phyloP scores from a whole-genome alignment of 2,329 filamentous ascomycete genomes.

The Aspergillus quadrilineatus region DNA sequence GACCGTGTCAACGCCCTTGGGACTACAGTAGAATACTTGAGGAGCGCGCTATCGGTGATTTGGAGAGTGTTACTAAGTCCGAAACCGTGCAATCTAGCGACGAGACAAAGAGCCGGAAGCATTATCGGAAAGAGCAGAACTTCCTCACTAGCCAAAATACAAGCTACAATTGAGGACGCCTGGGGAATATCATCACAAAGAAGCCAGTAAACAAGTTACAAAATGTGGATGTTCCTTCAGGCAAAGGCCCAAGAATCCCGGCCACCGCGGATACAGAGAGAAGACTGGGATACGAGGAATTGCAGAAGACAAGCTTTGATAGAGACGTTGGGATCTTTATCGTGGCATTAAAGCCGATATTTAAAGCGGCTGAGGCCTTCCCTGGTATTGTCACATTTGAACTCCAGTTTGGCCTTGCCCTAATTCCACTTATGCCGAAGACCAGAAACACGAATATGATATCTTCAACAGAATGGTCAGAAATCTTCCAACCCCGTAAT shows the following conservation, averaged over 20 bases:
- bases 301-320: conserved; percentile 4
- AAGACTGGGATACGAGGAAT: neutral
- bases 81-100: conserved; percentile 13
- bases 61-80: conserved; percentile 15
- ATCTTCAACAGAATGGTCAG: conserved; percentile 28
- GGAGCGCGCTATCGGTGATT: conserved; percentile 13
- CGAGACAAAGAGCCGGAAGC: conserved; percentile 26
- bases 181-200: conserved; percentile 25
- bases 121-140: conserved; percentile 25
- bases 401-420: conserved; percentile 38
- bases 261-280: no score
- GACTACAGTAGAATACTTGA: conserved; percentile 4
- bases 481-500: conserved; percentile 33
- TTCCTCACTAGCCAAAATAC: conserved; percentile 22
- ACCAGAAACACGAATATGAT: conserved; percentile 20
- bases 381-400: conserved; percentile 37
- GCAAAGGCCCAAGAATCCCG: no score
- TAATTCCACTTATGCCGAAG: conserved; percentile 30
- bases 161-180: conserved; percentile 31
- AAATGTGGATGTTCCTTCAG: neutral
- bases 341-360: conserved; percentile 27
- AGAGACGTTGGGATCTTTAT: conserved; percentile 28
- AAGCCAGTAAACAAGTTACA: neutral
- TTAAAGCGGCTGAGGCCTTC: conserved; percentile 37
- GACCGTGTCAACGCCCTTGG: neutral